phyloP scores from a whole-genome alignment of 2,329 filamentous ascomycete genomes.

The Ophiobolus disseminans region DNA sequence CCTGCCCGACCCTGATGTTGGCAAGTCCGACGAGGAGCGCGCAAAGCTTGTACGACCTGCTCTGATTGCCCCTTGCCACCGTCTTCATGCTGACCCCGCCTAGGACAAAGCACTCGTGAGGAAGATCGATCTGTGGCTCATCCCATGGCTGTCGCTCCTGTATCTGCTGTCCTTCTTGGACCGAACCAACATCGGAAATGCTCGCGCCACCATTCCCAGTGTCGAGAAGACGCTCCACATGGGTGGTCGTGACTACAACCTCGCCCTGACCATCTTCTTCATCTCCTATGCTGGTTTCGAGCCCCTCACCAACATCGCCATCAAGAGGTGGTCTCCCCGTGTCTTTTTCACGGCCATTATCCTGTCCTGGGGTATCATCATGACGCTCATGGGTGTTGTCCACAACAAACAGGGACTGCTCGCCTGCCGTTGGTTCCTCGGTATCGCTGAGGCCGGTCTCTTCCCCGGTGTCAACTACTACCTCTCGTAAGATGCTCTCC shows the following conservation, averaged over 20 bases:
- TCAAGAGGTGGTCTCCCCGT: constrained; percentile 65
- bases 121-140: constrained; percentile 52
- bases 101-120: constrained; percentile 49
- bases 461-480: constrained; percentile 59
- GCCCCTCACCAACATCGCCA: constrained; percentile 66
- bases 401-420: constrained; percentile 47
- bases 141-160: constrained; percentile 51
- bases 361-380: constrained; percentile 55
- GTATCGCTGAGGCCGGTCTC: constrained; percentile 48
- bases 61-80: background rate
- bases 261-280: constrained; percentile 71
- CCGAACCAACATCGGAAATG: constrained; percentile 56
- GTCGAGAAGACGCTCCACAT: constrained; percentile 40
- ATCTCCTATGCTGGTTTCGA: constrained; percentile 58
- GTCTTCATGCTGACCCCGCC: constrained; percentile 19
- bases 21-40: constrained; percentile 45
- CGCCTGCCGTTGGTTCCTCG: constrained; percentile 48
- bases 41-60: constrained; percentile 37
- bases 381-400: constrained; percentile 59
- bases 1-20: constrained; percentile 44
- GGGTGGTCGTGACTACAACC: constrained; percentile 67
- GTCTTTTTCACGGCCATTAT: constrained; percentile 57
- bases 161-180: constrained; percentile 53
- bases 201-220: constrained; percentile 46
- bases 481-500: constrained; percentile 56